Base-by-base conservation (phyloP, 2,329 filamentous ascomycete genomes). In the Talaromyces funiculosus region DNA sequence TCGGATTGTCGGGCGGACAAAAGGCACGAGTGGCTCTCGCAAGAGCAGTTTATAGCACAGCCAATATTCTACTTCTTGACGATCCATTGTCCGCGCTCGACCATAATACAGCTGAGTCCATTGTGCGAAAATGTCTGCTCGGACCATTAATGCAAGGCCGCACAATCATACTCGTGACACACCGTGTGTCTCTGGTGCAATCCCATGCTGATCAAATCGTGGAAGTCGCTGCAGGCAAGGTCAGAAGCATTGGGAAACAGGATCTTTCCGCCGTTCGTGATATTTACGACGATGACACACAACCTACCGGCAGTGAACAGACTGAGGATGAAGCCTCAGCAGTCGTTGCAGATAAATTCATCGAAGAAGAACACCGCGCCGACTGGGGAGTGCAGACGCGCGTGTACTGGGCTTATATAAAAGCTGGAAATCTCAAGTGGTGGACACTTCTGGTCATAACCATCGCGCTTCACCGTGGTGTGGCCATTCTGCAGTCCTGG, bases 341-440 rank as follows among this genome's bases (percentile, higher is more conserved):
- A 9, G 84, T 84, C 0, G 76, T 86, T 12, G 86, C 88, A 0
- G 86, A 88, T 33, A 90, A 90, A 67, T 92, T 93, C 68, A 86
- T 92, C 49, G 87, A 92, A 68, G 89, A 92, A 33, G 90, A 94
- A 70, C 80, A 86, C 65, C 82, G 90, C 53, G 87, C 84, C 0
- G 83, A 90, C 62, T 91, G 92, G 18, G 86, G 89, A 1, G 89
- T 96, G 1, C 84, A 92, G 67, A 77, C 85, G 10, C 81, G 81
- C 6, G 87, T 96, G 0, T 96, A 96, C 69, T 91, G 89, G 86
- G 85, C 86, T 64, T 96, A 96, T 66, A 86, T 96, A 75, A 89
- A 86, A 72, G 90, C 91, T 4, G 92, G 92, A 2, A 88, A 85
- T 12, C 78, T 92, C 47, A 80, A 79, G 60, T 90, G 87, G 79